Percentiles rank a stretch among this genome's conserved stretches.
phyloP scores from a whole-genome alignment of 768 basidiomycete genomes.

The Suillus brevipes region DNA sequence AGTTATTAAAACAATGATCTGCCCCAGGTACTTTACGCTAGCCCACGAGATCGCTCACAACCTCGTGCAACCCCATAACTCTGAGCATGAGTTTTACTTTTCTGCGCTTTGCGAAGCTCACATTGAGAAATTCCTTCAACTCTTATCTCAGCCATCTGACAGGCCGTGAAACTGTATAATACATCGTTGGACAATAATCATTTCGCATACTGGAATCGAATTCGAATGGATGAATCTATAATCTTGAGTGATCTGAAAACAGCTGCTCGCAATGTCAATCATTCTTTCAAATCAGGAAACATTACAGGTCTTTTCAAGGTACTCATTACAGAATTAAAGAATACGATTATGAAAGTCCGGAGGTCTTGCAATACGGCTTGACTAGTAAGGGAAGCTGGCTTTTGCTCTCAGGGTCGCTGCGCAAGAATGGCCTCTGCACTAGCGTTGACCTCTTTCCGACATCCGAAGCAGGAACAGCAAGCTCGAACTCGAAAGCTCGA shows the following conservation, averaged over 20 bases:
- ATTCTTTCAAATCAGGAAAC: neutral
- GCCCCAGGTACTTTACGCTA: slow-evolving; percentile 78
- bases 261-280: neutral
- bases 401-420: slow-evolving; percentile 37
- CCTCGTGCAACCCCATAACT: slow-evolving; percentile 81
- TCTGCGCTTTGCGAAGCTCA: slow-evolving; percentile 83
- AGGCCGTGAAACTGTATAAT: neutral
- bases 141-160: slow-evolving; percentile 21
- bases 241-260: neutral
- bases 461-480: slow-evolving; percentile 49
- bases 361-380: slow-evolving; percentile 9
- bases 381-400: slow-evolving; percentile 45
- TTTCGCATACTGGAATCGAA: neutral
- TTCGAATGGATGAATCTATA: neutral
- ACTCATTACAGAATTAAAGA: neutral
- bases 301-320: neutral
- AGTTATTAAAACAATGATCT: neutral
- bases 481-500: slow-evolving; percentile 51
- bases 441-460: slow-evolving; percentile 31
- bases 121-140: slow-evolving; percentile 41
- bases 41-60: slow-evolving; percentile 96
- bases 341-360: neutral
- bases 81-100: slow-evolving; percentile 94
- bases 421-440: slow-evolving; percentile 46
- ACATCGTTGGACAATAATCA: neutral